Evolutionary conservation across 139 green algal genomes (phyloP).

Genomic region (Zygnema cylindricum): DNA sequence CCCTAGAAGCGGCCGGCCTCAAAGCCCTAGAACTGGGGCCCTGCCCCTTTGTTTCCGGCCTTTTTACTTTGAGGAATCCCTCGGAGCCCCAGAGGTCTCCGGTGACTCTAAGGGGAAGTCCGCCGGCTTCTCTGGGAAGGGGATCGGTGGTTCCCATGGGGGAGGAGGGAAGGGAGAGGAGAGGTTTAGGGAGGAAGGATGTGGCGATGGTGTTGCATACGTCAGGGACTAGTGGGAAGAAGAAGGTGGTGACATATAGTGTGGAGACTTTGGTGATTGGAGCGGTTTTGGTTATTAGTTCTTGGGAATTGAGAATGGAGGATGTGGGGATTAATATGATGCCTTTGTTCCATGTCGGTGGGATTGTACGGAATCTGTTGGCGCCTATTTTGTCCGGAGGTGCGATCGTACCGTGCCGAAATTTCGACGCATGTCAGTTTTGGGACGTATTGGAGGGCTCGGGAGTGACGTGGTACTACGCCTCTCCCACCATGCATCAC

Average conservation of each 20-base stretch:
- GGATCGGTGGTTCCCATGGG: too few species aligned
- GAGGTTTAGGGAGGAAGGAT: not conserved
- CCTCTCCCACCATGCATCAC: slow-evolving; percentile 49
- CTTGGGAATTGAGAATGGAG: not conserved
- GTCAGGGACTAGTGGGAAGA: slow-evolving; percentile 40
- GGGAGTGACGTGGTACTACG: slow-evolving; percentile 59
- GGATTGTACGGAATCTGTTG: slow-evolving; percentile 45
- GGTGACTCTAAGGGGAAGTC: not conserved
- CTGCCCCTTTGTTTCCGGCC: not conserved
- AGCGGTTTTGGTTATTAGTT: slow-evolving; percentile 7
- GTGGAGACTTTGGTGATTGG: slow-evolving; percentile 27
- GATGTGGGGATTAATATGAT: slow-evolving; percentile 55
- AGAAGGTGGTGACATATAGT: slow-evolving; percentile 53
- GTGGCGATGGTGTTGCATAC: slow-evolving; percentile 48
- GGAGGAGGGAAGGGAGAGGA: not conserved
- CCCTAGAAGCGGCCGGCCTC: not conserved
- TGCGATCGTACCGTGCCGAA: slow-evolving; percentile 7
- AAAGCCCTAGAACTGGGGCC: slow-evolving; percentile 11
- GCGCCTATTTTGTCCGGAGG: slow-evolving; percentile 45
- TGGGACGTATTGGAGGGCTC: slow-evolving; percentile 30
- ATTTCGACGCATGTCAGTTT: slow-evolving; percentile 53
- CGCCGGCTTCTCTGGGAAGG: not conserved
- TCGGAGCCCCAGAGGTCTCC: not conserved
- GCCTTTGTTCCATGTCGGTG: slow-evolving; percentile 57
- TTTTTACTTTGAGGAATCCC: not conserved